A percentile compares a stretch with the other conserved stretches of the same genome.
phyloP scores from a whole-genome alignment of 495 filamentous ascomycete genomes.

The Aeminium ludgeri region DNA sequence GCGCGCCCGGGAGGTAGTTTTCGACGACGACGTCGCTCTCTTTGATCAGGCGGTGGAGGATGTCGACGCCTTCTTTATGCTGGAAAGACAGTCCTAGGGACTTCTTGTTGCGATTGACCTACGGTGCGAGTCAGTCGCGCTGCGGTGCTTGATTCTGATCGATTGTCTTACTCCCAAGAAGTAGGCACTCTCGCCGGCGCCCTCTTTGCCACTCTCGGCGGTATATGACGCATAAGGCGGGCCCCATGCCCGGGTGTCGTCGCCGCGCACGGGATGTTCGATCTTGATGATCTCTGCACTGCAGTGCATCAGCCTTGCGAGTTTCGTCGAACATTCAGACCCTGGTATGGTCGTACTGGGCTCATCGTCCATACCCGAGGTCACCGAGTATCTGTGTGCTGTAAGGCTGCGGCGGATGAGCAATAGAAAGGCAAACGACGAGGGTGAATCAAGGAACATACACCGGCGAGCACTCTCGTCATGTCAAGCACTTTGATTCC shows the following conservation, averaged over 20 bases:
- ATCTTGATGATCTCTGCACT: slow-evolving; percentile 96
- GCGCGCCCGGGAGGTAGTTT: slow-evolving; percentile 81
- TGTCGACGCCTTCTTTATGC: slow-evolving; percentile 61
- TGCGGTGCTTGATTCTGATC: neutral
- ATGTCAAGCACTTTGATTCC: slow-evolving; percentile 86
- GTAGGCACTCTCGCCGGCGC: slow-evolving; percentile 86
- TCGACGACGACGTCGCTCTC: slow-evolving; percentile 88
- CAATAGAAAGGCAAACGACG: slow-evolving; percentile 1
- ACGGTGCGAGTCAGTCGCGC: neutral
- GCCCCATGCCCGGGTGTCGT: slow-evolving; percentile 93
- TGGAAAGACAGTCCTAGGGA: slow-evolving; percentile 85
- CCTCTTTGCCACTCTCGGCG: slow-evolving; percentile 34
- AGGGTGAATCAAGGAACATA: slow-evolving; percentile 32
- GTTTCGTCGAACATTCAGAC: slow-evolving; percentile 7
- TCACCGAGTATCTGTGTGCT: slow-evolving; percentile 96
- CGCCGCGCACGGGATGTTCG: slow-evolving; percentile 79
- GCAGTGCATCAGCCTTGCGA: slow-evolving; percentile 1
- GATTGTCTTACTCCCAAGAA: slow-evolving; percentile 53
- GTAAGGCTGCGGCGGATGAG: slow-evolving; percentile 50
- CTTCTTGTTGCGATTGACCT: slow-evolving; percentile 96
- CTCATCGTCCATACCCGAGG: slow-evolving; percentile 49
- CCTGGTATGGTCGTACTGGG: slow-evolving; percentile 23
- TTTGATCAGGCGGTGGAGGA: slow-evolving; percentile 68
- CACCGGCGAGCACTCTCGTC: slow-evolving; percentile 89
- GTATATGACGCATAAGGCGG: slow-evolving; percentile 74